phyloP scores from a whole-genome alignment of 768 basidiomycete genomes.

The Tephrocybe sp. region DNA sequence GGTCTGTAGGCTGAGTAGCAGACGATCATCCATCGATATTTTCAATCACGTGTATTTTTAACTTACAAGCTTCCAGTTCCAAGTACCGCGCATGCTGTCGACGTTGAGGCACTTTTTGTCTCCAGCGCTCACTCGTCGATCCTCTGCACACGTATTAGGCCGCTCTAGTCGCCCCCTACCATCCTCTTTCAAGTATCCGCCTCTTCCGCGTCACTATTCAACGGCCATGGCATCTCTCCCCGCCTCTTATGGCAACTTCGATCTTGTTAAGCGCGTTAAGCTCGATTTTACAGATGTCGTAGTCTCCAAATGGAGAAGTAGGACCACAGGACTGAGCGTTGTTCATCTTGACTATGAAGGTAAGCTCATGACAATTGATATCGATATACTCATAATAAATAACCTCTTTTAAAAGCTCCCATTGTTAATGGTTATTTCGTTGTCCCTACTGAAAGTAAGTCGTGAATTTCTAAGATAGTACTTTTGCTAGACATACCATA shows the following conservation, averaged over 20 bases:
- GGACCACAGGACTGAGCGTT: constrained; percentile 82
- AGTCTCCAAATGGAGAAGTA: constrained; percentile 87
- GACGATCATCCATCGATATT: no score
- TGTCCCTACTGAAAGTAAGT: constrained; percentile 81
- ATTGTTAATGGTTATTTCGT: constrained; percentile 91
- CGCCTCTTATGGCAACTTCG: constrained; percentile 72
- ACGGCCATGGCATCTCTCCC: constrained; percentile 26
- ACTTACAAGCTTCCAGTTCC: no score
- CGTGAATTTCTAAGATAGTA: neutral
- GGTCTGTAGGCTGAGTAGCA: no score
- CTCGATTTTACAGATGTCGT: constrained; percentile 78
- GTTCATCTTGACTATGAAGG: constrained; percentile 92
- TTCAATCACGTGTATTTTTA: constrained; percentile 16
- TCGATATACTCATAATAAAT: constrained; percentile 16
- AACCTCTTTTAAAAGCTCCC: constrained; percentile 50
- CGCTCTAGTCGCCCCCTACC: neutral
- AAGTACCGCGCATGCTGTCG: constrained; percentile 14
- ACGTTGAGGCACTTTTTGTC: constrained; percentile 13
- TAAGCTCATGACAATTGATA: constrained; percentile 26
- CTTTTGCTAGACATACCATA: neutral
- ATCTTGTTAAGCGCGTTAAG: constrained; percentile 73
- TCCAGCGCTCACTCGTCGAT: constrained; percentile 9
- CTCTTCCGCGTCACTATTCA: constrained; percentile 6
- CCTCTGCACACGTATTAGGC: neutral
- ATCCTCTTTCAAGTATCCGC: constrained; percentile 9